phyloP scores from a whole-genome alignment of 805 yeast species.

The Lipomyces japonicus region DNA sequence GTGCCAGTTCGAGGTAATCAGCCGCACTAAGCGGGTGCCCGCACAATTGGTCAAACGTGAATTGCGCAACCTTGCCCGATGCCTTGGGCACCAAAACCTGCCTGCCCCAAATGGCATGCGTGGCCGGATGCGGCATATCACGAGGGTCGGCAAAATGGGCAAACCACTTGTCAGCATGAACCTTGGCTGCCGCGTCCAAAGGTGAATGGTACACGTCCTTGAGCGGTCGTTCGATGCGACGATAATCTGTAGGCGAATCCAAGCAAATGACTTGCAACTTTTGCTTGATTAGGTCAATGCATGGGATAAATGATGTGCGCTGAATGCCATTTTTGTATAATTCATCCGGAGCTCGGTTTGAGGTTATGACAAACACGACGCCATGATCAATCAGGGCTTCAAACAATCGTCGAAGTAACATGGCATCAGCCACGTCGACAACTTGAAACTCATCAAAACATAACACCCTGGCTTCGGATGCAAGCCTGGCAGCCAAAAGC shows the following conservation, averaged over 20 bases:
- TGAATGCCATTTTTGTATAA: constrained; percentile 92
- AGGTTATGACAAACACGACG: constrained; percentile 83
- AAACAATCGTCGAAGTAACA: constrained; percentile 78
- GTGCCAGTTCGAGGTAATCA: constrained; percentile 82
- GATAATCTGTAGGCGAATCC: constrained; percentile 89
- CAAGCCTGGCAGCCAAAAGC: constrained; percentile 74
- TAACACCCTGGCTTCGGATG: constrained; percentile 67
- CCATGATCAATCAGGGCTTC: constrained; percentile 64
- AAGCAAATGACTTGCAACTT: constrained; percentile 73
- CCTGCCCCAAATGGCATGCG: constrained; percentile 79
- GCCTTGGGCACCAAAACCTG: constrained; percentile 69
- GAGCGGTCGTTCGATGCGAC: constrained; percentile 80
- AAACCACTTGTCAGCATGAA: constrained; percentile 76
- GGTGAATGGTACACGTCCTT: constrained; percentile 78
- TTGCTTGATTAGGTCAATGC: constrained; percentile 72
- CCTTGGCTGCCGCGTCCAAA: constrained; percentile 50
- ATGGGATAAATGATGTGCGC: constrained; percentile 85
- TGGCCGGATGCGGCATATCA: constrained; percentile 36
- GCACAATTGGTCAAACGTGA: constrained; percentile 80
- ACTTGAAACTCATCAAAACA: constrained; percentile 98
- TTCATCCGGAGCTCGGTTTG: constrained; percentile 92
- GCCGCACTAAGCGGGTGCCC: constrained; percentile 90
- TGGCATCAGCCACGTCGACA: constrained; percentile 97
- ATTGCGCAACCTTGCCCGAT: constrained; percentile 80
- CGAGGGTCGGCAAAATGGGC: constrained; percentile 58